A percentile compares a stretch with the other conserved stretches of the same genome.
These are phyloP conservation scores for Colletotrichum eremochloae DNA, from an alignment of 2,329 filamentous ascomycete genomes.

Conservation along the genomic window DNA sequence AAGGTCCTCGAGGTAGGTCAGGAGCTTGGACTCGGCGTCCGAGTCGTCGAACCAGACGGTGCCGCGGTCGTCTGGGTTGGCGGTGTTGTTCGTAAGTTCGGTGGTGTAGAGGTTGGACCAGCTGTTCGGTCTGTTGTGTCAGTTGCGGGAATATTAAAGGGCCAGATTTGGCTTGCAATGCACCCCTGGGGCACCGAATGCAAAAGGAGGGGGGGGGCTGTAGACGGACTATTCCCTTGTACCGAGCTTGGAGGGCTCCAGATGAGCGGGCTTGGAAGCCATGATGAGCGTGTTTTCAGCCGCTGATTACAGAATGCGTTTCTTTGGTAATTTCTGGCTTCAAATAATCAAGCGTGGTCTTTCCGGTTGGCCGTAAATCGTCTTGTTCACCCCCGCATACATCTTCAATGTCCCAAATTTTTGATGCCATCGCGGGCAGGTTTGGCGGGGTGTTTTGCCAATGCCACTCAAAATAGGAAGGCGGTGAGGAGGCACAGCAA, in stretches of 20 bases:
- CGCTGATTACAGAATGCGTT: no score
- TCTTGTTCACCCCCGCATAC: not conserved
- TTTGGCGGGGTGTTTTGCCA: slow-evolving; percentile 34
- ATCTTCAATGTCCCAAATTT: slow-evolving; percentile 7
- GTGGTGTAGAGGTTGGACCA: slow-evolving; percentile 82
- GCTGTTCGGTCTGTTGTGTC: slow-evolving; percentile 56
- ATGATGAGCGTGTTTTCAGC: not conserved
- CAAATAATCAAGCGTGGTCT: not conserved
- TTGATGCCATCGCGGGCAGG: slow-evolving; percentile 34
- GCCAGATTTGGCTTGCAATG: slow-evolving; percentile 11
- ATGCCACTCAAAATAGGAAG: slow-evolving; percentile 3
- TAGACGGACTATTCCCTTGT: slow-evolving; percentile 87
- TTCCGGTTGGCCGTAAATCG: not conserved
- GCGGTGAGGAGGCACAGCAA: slow-evolving; percentile 9
- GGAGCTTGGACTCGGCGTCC: slow-evolving; percentile 84
- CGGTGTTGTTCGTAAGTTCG: slow-evolving; percentile 78
- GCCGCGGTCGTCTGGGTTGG: slow-evolving; percentile 82
- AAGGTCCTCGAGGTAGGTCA: slow-evolving; percentile 70
- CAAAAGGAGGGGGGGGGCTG: slow-evolving; percentile 22
- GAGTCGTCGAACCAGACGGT: slow-evolving; percentile 98
- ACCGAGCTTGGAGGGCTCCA: slow-evolving; percentile 83
- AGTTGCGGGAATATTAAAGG: slow-evolving; percentile 36
- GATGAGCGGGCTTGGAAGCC: slow-evolving; percentile 68
- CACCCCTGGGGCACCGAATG: not conserved
- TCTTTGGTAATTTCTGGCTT: not conserved